Evolutionary conservation across 2,329 filamentous ascomycete species (phyloP), one percentile per base, ranked within the genome.

Genomic region (Colletotrichum kahawae): DNA sequence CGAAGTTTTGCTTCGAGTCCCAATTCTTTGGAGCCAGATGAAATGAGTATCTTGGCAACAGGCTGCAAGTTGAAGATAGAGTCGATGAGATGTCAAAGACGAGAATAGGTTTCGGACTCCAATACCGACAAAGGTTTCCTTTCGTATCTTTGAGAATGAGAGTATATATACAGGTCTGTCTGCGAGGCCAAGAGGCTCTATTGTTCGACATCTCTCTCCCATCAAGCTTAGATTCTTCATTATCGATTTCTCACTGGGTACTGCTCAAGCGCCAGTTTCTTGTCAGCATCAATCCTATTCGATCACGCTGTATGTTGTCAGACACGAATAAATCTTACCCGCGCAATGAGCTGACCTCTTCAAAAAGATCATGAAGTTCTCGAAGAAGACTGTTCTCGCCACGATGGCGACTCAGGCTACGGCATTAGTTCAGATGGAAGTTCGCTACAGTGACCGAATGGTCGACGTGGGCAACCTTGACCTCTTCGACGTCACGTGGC

Each of bases 401-500:
- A 38, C 62, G 31, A 16, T 77, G 29, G 69, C 66, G 21, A 43
- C 70, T 8, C 69, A 71, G 27, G 70, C 73, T 43, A 34, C 69
- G 4, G 75, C 66, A 16, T 56, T 67, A 7, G 71, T 78, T 14
- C 66, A 76, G 31, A 70, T 77, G 57, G 75, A 78, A 57, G 77
- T 78, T 34, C 70, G 77, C 31, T 78, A 74, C 60, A 77, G 69
- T 27, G 75, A 78, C 54, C 56, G 51, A 2, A 77, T 78, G 77
- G 56, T 78, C 24, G 75, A 77, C 9, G 77, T 78, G 34, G 77
- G 77, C 8, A 70, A 77, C 57, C 75, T 78, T 18, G 70, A 77
- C 38, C 56, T 77, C 12, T 78, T 77, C 56, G 76, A 38, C 9
- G 70, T 21, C 2, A 78, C 77, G 1, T 78, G 71, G 71, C 57